Conservation (phyloP, 768 basidiomycete genomes). For the Lyophyllum semitale region DNA sequence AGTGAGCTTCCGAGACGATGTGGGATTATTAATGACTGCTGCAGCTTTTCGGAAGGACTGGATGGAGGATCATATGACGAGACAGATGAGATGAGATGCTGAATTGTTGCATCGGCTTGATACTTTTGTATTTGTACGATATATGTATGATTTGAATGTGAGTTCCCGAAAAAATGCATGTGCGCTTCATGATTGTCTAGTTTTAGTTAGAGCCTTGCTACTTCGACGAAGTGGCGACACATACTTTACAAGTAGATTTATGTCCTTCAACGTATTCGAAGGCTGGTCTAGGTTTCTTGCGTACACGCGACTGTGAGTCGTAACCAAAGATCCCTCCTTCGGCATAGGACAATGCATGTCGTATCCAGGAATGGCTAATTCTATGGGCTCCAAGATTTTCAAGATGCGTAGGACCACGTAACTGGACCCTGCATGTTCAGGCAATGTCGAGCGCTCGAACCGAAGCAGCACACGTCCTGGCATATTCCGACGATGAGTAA, state of each 20-base stretch:
- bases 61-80: neutral
- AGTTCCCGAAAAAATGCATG: too few relatives aligned
- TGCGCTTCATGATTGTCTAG: too few relatives aligned
- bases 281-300: too few relatives aligned
- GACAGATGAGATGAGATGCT: too few relatives aligned
- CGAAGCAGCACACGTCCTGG: constrained; percentile 3
- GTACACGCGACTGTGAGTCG: too few relatives aligned
- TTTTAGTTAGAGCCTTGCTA: too few relatives aligned
- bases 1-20: neutral
- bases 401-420: constrained; percentile 31
- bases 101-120: too few relatives aligned
- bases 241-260: too few relatives aligned
- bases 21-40: neutral
- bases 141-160: too few relatives aligned
- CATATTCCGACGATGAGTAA: neutral
- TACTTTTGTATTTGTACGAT: too few relatives aligned
- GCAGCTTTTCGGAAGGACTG: neutral
- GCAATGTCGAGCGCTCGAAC: constrained; percentile 9
- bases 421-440: constrained; percentile 28
- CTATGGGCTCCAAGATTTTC: constrained; percentile 12
- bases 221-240: too few relatives aligned
- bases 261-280: too few relatives aligned
- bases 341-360: neutral
- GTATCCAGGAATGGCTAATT: constrained; percentile 9
- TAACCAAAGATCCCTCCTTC: neutral